Evolutionary conservation across 192 early-diverging fungal species (phyloP), one percentile per base, ranked within the genome.

Genomic region (Coemansia erecta): DNA sequence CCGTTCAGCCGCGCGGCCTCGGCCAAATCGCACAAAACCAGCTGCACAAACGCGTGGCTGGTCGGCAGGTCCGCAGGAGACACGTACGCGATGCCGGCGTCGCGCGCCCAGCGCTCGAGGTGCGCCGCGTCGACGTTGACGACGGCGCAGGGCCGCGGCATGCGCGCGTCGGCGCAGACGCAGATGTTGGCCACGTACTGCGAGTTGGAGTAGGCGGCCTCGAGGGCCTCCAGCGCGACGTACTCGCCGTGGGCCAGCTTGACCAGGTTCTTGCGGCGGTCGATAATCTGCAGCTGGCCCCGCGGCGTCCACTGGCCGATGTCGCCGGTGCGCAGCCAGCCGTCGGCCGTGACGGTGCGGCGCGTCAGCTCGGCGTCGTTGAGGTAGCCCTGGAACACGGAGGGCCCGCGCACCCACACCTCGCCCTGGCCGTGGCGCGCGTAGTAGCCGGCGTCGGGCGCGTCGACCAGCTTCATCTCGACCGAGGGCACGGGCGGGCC

Each of bases 171-270:
- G 26, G 85, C 89, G 56, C 84, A 84, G 6, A 93, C 85, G 62
- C 86, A 88, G 42, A 92, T 85, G 68, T 94, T 94, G 73, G 81
- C 77, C 31, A 95, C 88, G 56, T 81, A 85, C 22, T 74, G 35
- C 15, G 83, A 84, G 35, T 81, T 83, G 72, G 89, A 87, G 85
- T 98, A 98, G 8, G 90, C 83, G 11, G 91, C 84, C 75, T 98
- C 96, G 24, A 98, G 81, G 68, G 92, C 91, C 75, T 98, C 96
- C 35, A 98, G 74, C 19, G 96, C 96, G 72, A 98, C 89, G 75
- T 90, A 92, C 77, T 95, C 94, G 63, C 93, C 95, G 67, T 92
- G 83, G 6, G 86, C 80, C 58, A 94, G 82, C 74, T 96, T 98
- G 60, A 98, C 89, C 50, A 98, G 84, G 74, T 97, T 98, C 85